These are phyloP conservation scores for Alloteropsis angusta DNA, from an alignment of 202 grass and related monocot genomes.

Conservation along the genomic window DNA sequence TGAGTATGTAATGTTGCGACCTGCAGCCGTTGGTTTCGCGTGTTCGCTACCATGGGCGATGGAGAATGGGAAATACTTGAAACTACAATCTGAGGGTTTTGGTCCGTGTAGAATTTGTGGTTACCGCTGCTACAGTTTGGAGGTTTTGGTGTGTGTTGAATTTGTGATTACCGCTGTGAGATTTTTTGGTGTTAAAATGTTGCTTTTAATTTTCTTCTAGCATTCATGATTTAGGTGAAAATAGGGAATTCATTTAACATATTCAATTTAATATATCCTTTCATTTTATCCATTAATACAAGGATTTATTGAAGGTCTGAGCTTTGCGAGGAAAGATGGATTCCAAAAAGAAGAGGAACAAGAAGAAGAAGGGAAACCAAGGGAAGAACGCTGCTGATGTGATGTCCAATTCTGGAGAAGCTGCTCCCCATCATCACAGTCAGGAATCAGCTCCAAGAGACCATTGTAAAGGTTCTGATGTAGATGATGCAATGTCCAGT, in stretches of 20 bases:
- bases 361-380: slow-evolving; percentile 87
- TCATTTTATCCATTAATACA: background rate
- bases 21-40: background rate
- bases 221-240: background rate
- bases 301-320: background rate
- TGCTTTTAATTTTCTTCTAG: background rate
- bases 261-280: background rate
- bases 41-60: background rate
- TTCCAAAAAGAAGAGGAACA: slow-evolving; percentile 85
- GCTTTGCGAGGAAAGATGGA: slow-evolving; percentile 54
- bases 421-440: slow-evolving; percentile 24
- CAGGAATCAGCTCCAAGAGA: slow-evolving; percentile 31
- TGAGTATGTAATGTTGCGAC: background rate
- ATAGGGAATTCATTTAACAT: background rate
- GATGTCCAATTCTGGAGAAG: slow-evolving; percentile 31
- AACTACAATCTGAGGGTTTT: background rate
- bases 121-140: background rate
- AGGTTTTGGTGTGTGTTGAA: background rate
- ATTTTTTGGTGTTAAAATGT: background rate
- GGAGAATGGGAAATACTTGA: background rate
- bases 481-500: slow-evolving; percentile 33
- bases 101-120: background rate
- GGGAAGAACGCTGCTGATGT: slow-evolving; percentile 45
- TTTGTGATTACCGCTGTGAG: background rate
- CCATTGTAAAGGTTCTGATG: slow-evolving; percentile 26